Evolutionary conservation across 345 rosid species (phyloP), one percentile per base, ranked within the genome.

Genomic region (Sonneratia caseolaris): DNA sequence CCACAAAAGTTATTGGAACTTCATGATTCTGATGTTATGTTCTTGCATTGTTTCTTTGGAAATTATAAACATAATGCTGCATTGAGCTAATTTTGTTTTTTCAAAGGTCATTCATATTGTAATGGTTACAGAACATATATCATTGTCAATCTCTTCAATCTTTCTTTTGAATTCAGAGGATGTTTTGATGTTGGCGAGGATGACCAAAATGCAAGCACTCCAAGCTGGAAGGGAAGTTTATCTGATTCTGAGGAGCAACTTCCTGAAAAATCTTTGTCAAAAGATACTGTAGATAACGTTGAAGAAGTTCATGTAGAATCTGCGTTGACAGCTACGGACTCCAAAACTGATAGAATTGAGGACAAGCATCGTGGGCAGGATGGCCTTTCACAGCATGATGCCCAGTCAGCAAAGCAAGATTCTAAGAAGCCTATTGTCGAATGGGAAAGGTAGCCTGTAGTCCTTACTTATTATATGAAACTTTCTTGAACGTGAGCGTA

Each of bases 181-280:
- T 90, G 93, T 80, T 95, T 91, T 80, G 99, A 91, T 81, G 75
- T 86, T 48, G 82, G 85, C 42, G 96, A 90, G 81, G 89, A 82
- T 45, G 96, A 86, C 77, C 87, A 75, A 66, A 78, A 61, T 82
- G 83, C 81, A 71, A 79, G 83, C 73, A 86, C 86, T 81, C 87
- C 90, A 65, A 80, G 68, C 72, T 83, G 87, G 85, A 88, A 86
- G 76, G 88, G 74, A 73, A 70, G 74, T 38, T 74, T 12, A 70
- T 72, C 81, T 68, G 90, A 83, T 73, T 70, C 74, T 74, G 92
- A 86, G 72, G 87, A 79, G 36, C 88, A 77, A 76, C 68, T 72
- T 75, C 64, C 72, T 77, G 38, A 40, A 43, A 69, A 74, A 74
- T 49, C 56, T 40, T 74, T 27, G 68, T 49, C 68, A 21, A 87